Evolutionary conservation across 2,329 filamentous ascomycete species (phyloP).

Genomic region (Lasiodiplodia hormozganensis): DNA sequence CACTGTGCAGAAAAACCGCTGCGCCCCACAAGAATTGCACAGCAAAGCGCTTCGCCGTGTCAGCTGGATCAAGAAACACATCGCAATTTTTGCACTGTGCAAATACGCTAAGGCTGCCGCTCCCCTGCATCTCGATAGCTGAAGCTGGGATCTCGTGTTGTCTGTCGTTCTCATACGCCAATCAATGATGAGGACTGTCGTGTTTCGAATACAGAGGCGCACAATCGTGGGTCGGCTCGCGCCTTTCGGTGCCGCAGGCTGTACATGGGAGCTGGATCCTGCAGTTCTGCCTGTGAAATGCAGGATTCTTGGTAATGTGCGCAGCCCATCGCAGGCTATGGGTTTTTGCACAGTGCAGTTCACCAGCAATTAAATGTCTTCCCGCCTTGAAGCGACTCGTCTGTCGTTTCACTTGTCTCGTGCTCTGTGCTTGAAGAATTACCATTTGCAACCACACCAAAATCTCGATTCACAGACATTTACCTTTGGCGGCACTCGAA

Average conservation of each 20-base stretch:
- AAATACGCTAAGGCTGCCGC: not conserved
- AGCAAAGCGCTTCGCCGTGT: not conserved
- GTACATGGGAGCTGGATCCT: not conserved
- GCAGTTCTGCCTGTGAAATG: not conserved
- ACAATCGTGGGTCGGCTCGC: not conserved
- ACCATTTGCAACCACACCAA: not conserved
- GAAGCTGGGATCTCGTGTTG: not conserved
- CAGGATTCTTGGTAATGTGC: not conserved
- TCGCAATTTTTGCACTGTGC: conserved; percentile 1
- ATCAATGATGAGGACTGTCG: not conserved
- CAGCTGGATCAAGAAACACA: not conserved
- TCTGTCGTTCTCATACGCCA: not conserved
- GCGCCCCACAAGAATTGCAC: not conserved
- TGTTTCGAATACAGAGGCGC: not conserved
- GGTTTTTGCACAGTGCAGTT: not conserved
- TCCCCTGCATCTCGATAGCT: not conserved
- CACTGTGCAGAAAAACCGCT: conserved; percentile 15
- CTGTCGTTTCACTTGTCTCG: not conserved
- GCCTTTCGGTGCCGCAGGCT: not conserved
- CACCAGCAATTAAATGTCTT: not conserved
- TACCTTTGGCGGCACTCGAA: not conserved
- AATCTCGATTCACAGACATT: not conserved
- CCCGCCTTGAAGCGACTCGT: not conserved
- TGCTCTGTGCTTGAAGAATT: not conserved
- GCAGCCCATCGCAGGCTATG: not conserved